Base-by-base conservation (phyloP, 2,329 filamentous ascomycete species). In the Metarhizium humberi region DNA sequence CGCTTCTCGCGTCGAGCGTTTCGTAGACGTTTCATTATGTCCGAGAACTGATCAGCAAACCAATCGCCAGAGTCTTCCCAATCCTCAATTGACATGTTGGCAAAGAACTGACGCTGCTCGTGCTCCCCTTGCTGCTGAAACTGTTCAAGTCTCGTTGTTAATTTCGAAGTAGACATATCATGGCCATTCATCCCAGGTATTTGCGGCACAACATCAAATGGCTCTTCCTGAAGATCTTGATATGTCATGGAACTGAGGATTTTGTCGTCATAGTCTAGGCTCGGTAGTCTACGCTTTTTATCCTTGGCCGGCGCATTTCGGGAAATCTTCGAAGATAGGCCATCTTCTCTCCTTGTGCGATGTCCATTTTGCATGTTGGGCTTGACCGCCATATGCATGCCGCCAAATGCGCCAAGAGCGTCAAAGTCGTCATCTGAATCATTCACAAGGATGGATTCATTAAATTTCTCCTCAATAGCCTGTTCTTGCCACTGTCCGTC, bases 41-140 rank as follows among this genome's bases (percentile, higher is more conserved):
- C 69, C 7, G 73, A 68, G 58, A 84, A 84, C 58, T 75, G 77
- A 47, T 75, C 74, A 25, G 81, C 69, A 55, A 84, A 81, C 81
- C 81, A 84, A 59, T 83, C 79, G 5, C 81, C 81, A 1, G 79
- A 75, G 14, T 75, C 71, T 60, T 84, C 80, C 81, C 81, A 84
- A 53, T 84, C 81, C 16, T 73, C 69, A 14, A 82, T 70, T 1
- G 76, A 67, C 73, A 84, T 78, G 53, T 73, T 72, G 3, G 71
- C 73, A 62, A 84, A 82, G 54, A 84, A 77, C 1, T 72, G 65
- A 36, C 69, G 70, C 61, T 80, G 78, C 51, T 78, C 75, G 36
- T 65, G 62, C 51, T 75, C 74, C 8, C 70, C 69, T 54, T 76
- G 72, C 53, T 67, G 69, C 57, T 75, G 75, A 63, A 75, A 79